Evolutionary conservation across 352 stramenopile species (phyloP).

Genomic region (Globisporangium uncinulatum): DNA sequence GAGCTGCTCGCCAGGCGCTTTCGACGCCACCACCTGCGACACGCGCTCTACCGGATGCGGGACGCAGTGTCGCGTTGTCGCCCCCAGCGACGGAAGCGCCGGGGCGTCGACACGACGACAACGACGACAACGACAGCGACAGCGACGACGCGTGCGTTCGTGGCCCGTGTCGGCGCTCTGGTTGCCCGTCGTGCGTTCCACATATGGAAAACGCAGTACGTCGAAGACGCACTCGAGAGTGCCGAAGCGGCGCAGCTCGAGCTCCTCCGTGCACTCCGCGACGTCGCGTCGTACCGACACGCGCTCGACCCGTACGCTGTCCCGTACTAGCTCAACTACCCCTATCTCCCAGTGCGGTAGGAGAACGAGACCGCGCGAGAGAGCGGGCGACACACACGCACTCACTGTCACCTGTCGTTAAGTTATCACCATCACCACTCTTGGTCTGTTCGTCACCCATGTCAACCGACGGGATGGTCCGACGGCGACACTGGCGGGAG

Average conservation of each 20-base stretch:
- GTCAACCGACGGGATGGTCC: neutral
- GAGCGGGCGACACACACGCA: neutral
- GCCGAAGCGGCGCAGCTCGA: constrained; percentile 36
- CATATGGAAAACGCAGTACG: constrained; percentile 46
- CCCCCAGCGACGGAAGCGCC: neutral
- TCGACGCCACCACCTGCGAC: constrained; percentile 8
- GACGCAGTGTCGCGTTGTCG: neutral
- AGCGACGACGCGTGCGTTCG: constrained; percentile 20
- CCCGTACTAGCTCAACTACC: constrained; percentile 3
- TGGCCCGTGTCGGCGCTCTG: constrained; percentile 15
- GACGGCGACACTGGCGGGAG: constrained; percentile 1
- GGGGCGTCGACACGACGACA: neutral
- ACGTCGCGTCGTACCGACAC: constrained; percentile 33
- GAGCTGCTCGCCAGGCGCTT: constrained; percentile 4
- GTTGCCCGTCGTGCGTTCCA: constrained; percentile 27
- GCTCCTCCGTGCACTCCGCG: constrained; percentile 35
- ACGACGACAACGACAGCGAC: constrained; percentile 14
- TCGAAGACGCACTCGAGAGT: constrained; percentile 31
- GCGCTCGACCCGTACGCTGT: constrained; percentile 22
- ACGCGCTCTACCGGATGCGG: constrained; percentile 17
- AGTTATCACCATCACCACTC: neutral
- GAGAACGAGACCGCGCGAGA: neutral
- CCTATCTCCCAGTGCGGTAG: neutral
- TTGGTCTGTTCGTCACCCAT: neutral
- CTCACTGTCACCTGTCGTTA: neutral